phyloP scores from a whole-genome alignment of 2,329 filamentous ascomycete genomes.

The Dactylonectria macrodidyma region DNA sequence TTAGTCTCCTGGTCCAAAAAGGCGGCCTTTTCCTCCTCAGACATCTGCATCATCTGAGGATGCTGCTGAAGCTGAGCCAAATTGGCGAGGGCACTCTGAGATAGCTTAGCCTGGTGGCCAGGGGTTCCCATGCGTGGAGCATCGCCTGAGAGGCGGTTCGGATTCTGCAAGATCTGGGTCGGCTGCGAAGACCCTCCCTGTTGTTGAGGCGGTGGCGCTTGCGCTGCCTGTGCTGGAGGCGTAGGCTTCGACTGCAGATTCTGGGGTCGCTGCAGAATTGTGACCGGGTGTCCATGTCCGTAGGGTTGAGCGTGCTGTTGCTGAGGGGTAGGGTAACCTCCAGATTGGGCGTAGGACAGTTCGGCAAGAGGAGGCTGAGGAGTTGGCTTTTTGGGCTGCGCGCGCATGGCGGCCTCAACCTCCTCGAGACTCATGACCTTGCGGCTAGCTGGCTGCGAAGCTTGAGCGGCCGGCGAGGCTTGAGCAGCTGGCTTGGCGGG shows the following conservation, averaged over 20 bases:
- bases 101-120: constrained; percentile 59
- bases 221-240: constrained; percentile 52
- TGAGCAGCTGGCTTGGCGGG: constrained; percentile 62
- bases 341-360: constrained; percentile 48
- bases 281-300: constrained; percentile 65
- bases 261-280: constrained; percentile 70
- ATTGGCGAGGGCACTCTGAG: constrained; percentile 65
- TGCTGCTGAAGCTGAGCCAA: constrained; percentile 54
- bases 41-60: constrained; percentile 75
- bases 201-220: constrained; percentile 51
- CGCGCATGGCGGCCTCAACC: constrained; percentile 93
- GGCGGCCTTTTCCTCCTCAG: constrained; percentile 86
- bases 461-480: constrained; percentile 48
- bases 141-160: constrained; percentile 74
- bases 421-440: constrained; percentile 98
- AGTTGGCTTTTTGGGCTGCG: constrained; percentile 71
- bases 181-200: constrained; percentile 67
- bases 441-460: constrained; percentile 59
- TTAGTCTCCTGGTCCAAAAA: constrained; percentile 94
- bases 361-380: constrained; percentile 50
- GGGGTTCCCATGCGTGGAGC: constrained; percentile 53
- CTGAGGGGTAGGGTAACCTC: constrained; percentile 45
- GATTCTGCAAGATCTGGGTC: constrained; percentile 85
- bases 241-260: constrained; percentile 58
- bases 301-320: constrained; percentile 52